Evolutionary conservation across 2,329 filamentous ascomycete species (phyloP).

Genomic region (Thelonectria olida): DNA sequence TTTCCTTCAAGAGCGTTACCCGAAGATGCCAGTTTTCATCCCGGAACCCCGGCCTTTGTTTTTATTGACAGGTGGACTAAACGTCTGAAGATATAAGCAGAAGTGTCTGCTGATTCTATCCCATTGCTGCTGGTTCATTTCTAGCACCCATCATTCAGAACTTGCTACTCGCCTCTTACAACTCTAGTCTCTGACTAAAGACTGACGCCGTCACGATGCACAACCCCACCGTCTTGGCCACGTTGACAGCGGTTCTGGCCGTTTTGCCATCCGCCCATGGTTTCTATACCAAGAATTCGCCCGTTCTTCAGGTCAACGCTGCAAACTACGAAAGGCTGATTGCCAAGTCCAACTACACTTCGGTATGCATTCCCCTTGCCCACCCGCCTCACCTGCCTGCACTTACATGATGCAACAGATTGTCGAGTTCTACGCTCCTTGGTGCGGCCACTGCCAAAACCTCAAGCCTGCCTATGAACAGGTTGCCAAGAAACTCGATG

Average conservation of each 20-base stretch:
- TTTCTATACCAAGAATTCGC: conserved; percentile 86
- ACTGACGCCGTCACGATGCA: conserved; percentile 56
- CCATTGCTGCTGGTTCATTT: background rate
- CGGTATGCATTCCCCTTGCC: conserved; percentile 65
- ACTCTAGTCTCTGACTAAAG: background rate
- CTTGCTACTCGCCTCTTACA: background rate
- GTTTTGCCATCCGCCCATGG: conserved; percentile 71
- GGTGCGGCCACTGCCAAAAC: conserved; percentile 97
- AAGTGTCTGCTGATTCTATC: background rate
- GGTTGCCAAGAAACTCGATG: conserved; percentile 87
- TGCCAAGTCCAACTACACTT: conserved; percentile 88
- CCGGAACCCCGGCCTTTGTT: conserved; percentile 10
- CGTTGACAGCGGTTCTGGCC: conserved; percentile 67
- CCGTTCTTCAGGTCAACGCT: conserved; percentile 82
- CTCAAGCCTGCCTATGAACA: conserved; percentile 97
- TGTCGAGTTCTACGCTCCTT: conserved; percentile 92
- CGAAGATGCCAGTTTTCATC: conserved; percentile 42
- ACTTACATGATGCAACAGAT: conserved; percentile 52
- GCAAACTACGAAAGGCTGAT: conserved; percentile 86
- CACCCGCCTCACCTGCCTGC: background rate
- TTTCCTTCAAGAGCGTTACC: conserved; percentile 20
- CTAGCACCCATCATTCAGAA: background rate
- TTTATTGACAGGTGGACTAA: conserved; percentile 17
- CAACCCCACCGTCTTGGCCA: conserved; percentile 57
- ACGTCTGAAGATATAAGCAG: conserved; percentile 17